A percentile compares a stretch with the other conserved stretches of the same genome.
These are phyloP conservation scores for Hypomontagnella submonticulosa DNA, from an alignment of 495 filamentous ascomycete genomes.

Conservation along the genomic window DNA sequence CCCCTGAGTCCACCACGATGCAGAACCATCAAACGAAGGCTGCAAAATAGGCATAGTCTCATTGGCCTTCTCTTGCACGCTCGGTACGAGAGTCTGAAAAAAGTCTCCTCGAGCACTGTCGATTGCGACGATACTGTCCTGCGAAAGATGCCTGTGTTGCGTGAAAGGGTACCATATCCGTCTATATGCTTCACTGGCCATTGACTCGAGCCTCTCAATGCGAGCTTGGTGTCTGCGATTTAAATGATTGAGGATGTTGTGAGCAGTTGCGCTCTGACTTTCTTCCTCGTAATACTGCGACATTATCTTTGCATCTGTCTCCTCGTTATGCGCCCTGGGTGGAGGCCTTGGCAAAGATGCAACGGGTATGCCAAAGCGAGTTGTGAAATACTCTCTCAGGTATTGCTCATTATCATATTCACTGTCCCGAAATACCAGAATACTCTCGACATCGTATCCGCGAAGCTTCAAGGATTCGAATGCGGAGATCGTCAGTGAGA, in stretches of 20 bases:
- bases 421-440: constrained; percentile 70
- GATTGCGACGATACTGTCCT: constrained; percentile 71
- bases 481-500: constrained; percentile 77
- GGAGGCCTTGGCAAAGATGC: constrained; percentile 66
- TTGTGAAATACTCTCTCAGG: constrained; percentile 67
- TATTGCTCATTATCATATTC: constrained; percentile 74
- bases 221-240: constrained; percentile 60
- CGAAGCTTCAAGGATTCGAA: constrained; percentile 77
- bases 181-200: constrained; percentile 66
- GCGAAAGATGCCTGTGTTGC: constrained; percentile 71
- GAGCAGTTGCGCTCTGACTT: constrained; percentile 42
- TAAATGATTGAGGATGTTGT: constrained; percentile 59
- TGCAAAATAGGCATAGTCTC: constrained; percentile 53
- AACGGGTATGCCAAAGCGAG: constrained; percentile 64
- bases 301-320: constrained; percentile 65
- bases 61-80: constrained; percentile 5
- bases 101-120: constrained; percentile 80
- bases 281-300: constrained; percentile 66
- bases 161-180: constrained; percentile 86
- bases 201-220: constrained; percentile 65
- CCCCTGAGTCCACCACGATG: constrained; percentile 89
- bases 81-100: constrained; percentile 68
- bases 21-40: constrained; percentile 79
- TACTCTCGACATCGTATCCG: constrained; percentile 76
- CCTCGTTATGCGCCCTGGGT: constrained; percentile 31